Conservation (phyloP, 768 basidiomycete species). For the Leccinellum albellum region DNA sequence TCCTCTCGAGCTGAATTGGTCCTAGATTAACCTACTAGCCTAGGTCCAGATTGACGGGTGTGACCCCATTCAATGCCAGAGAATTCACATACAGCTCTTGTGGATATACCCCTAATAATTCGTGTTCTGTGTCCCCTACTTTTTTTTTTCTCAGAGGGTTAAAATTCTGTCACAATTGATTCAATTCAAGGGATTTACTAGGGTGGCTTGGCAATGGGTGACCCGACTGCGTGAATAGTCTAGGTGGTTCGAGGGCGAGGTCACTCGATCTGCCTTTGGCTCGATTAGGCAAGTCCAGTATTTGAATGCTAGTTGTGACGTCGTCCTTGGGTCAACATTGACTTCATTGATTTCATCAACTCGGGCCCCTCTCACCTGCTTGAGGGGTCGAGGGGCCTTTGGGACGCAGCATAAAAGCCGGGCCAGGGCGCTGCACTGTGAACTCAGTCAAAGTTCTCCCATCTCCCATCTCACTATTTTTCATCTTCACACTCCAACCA, state of each 20-base stretch:
- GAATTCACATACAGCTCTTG: neutral
- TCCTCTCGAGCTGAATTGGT: neutral
- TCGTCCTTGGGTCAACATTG: neutral
- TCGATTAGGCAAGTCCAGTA: constrained; percentile 5
- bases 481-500: neutral
- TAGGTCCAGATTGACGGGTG: neutral
- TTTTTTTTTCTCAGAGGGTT: neutral
- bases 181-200: neutral
- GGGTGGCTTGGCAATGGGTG: constrained; percentile 2
- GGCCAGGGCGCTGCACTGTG: too few species aligned
- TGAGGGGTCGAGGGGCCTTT: constrained; percentile 13
- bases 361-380: neutral
- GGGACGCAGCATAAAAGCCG: constrained; percentile 3
- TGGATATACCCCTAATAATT: constrained; percentile 14
- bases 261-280: constrained; percentile 14
- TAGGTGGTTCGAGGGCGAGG: constrained; percentile 4
- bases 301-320: constrained; percentile 2
- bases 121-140: neutral
- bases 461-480: neutral
- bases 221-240: neutral
- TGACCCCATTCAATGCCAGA: neutral
- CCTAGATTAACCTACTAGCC: neutral
- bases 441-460: neutral
- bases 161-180: neutral
- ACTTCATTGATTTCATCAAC: neutral